Evolutionary conservation across 495 filamentous ascomycete genomes (phyloP), one percentile per base, ranked within the genome.

Genomic region (Xylaria flabelliformis): DNA sequence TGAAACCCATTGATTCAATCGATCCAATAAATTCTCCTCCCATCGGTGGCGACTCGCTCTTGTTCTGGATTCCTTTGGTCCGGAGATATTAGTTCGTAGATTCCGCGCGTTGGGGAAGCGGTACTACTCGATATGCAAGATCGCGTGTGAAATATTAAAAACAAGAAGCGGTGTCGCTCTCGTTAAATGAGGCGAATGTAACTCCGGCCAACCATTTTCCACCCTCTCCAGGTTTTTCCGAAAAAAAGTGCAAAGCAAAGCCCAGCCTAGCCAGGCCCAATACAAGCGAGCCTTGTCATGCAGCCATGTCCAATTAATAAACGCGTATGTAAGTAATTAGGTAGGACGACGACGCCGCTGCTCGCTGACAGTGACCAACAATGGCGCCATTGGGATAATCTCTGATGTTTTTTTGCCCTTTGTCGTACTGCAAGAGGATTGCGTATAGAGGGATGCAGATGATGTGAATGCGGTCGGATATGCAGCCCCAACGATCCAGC

Each of bases 261-360:
- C 51, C 51, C 13, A 48, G 67, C 67, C 56, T n/a, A 48, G 56
- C 53, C 55, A 4, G 67, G 55, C 41, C 34, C 41, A 32, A 62
- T 59, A 15, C 17, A 64, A 65, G 61, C 56, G 46, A 71, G 58
- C 44, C 59, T 64, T 64, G 67, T 55, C 59, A 64, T 70, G 55
- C 68, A 70, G 58, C 51, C 63, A 72, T 72, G 70, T 72, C 53
- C 70, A 72, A 72, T 72, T 72, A 72, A 72, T 72, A 46, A 72
- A 72, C 61, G 70, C 70, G 63, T 58, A 67, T 65, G 69, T 71
- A 66, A 59, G 50, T 63, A 64, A 44, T 46, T 32, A 68, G 39
- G 61, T 24, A 44, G 10, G 21, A 66, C 19, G 62, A 26, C 51
- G 48, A 9, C 69, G 69, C 62, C 69, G 69, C 62, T 53, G 51